Evolutionary conservation across 352 stramenopile genomes (phyloP), one percentile per base, ranked within the genome.

Genomic region (Phytophthora macrochlamydospora): DNA sequence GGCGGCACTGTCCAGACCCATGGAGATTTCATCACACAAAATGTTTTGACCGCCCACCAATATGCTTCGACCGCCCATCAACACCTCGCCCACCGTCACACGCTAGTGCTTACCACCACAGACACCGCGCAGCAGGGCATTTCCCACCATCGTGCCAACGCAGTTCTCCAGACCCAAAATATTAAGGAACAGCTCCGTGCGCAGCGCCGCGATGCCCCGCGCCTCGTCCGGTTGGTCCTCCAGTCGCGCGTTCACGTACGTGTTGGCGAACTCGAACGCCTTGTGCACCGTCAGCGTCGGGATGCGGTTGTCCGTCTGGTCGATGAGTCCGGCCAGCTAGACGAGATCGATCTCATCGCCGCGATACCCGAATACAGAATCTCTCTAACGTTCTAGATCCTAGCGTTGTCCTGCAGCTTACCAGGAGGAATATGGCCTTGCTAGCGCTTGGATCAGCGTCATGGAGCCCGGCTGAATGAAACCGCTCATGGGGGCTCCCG

Each of bases 201-300:
- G 40, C 6, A 96, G 67, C 8, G 90, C 57, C 37, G 76, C 76
- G 44, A 82, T 85, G 40, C 81, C 62, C 11, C 84, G 72, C 31
- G 94, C 61, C 28, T 96, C 80, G 60, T 96, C 69, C 11, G 89
- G 62, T 50, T 87, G 73, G 56, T 76, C 52, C 18, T 89, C 70
- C 0, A 76, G 73, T 0, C 48, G 52, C 1, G 69, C 67, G 43
- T 79, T 91, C n/a, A 92, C 75, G 62, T 88, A 98, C 55, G 93
- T 83, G 66, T 96, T 96, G 12, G 95, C 89, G 76, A 99, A 98
- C 54, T 92, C 74, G 65, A 98, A 87, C 12, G 96, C 98, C 69
- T 99, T 94, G 32, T 90, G 73, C 2, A 99, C 95, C 5, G 93
- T 98, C 24, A 98, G 75, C 24, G 89, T 81, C 12, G 94, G 75